Evolutionary conservation across 169 alveolate genomes (phyloP), one percentile per base, ranked within the genome.

Genomic region (Eimeria acervulina): DNA sequence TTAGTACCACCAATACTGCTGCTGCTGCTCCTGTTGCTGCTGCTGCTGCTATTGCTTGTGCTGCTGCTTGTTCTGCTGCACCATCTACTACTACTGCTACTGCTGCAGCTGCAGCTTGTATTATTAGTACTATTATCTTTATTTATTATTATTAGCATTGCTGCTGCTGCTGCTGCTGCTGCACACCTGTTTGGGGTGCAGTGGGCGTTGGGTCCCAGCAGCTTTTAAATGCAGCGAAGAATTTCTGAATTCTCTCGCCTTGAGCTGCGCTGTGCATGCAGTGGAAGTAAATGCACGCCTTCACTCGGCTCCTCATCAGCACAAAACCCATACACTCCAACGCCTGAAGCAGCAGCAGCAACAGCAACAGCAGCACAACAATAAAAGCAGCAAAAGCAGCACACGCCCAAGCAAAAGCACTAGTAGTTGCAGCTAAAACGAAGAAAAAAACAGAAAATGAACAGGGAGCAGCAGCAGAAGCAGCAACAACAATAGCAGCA

Each of bases 261-360:
- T 68, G 68, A 5, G 70, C 68, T 40, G 84, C 51, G 31, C 42
- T 42, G 7, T 52, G 61, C 94, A 87, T n/a, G 21, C 52, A 6
- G n/a, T 87, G 68, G 84, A 63, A 87, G 42, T 76, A 76, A 28
- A 87, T 44, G 94, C 94, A 87, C 31, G 72, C 33, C 6, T 68
- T 66, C 26, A 66, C 80, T 19, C 94, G 94, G 40, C 94, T 87
- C 68, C 72, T 51, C 10, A 66, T 66, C 94, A 87, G 15, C 84
- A 87, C 83, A 33, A 63, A 87, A 13, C 94, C 94, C 83, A 87
- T 87, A 26, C 94, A 87, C 83, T 87, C 94, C 81, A 87, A n/a
- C 59, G 59, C 59, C 59, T 51, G 59, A 10, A 51, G 59, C 7
- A 51, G 59, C 59, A 51, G 59, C 59, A 51, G n/a, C n/a, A n/a